Evolutionary conservation across 2,329 filamentous ascomycete species (phyloP).

Genomic region (Penicillium paneum): DNA sequence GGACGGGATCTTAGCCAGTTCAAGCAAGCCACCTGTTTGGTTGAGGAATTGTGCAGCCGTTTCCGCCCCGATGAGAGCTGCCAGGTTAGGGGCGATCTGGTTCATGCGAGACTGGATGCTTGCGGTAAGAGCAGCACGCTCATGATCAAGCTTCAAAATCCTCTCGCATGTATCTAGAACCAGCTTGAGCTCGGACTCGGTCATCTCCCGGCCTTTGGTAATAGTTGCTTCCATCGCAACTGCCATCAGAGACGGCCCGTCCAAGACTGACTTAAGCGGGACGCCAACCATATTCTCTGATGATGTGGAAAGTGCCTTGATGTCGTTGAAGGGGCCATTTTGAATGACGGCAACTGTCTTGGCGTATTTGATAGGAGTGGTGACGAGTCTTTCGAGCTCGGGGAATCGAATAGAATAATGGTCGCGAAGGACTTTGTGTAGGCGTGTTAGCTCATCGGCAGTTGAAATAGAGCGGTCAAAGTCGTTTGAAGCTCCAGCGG

Average conservation of each 20-base stretch:
- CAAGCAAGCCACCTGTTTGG: conserved; percentile 81
- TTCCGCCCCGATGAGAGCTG: conserved; percentile 82
- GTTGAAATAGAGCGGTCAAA: conserved; percentile 91
- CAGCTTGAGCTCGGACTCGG: conserved; percentile 67
- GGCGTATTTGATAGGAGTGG: conserved; percentile 89
- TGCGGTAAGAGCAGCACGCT: conserved; percentile 81
- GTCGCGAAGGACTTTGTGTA: conserved; percentile 95
- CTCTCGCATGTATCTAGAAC: conserved; percentile 80
- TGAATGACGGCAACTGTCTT: conserved; percentile 91
- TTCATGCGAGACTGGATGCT: conserved; percentile 98
- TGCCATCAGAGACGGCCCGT: conserved; percentile 89
- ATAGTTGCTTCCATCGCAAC: conserved; percentile 93
- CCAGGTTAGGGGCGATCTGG: conserved; percentile 90
- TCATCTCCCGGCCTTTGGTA: conserved; percentile 75
- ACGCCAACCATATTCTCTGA: conserved; percentile 73
- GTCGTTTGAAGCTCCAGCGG: conserved; percentile 70
- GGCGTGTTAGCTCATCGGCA: conserved; percentile 84
- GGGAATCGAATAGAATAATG: conserved; percentile 94
- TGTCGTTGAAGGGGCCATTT: conserved; percentile 86
- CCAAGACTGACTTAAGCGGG: conserved; percentile 74
- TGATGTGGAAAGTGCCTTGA: conserved; percentile 73
- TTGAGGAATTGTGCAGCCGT: conserved; percentile 97
- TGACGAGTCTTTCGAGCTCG: conserved; percentile 84
- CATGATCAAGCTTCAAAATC: conserved; percentile 79
- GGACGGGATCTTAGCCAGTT: conserved; percentile 84